A percentile compares a stretch with the other conserved stretches of the same genome.
Conservation (phyloP, 768 basidiomycete genomes). For the Rhodotorula kratochvilovae region DNA sequence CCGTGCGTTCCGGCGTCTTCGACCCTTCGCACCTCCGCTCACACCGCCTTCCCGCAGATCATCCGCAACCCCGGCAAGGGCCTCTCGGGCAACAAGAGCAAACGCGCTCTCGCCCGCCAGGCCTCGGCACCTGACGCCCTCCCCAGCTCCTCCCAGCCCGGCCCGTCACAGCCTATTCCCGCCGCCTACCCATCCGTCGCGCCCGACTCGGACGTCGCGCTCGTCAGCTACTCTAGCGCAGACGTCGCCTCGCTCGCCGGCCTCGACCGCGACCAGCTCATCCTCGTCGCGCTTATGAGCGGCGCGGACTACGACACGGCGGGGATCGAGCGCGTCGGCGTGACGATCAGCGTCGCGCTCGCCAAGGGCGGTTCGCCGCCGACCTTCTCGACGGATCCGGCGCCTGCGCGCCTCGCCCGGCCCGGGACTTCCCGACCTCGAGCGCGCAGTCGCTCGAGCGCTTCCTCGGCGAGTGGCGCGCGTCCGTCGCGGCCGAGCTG, state of each 20-base stretch:
- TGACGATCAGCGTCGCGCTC: constrained; percentile 2
- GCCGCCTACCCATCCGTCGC: constrained; percentile 7
- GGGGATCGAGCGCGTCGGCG: constrained; percentile 5
- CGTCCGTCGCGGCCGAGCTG: constrained; percentile 18
- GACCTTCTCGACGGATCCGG: constrained; percentile 15
- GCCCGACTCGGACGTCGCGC: neutral
- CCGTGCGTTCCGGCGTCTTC: constrained; percentile 5
- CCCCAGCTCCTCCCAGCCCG: neutral
- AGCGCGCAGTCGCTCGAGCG: neutral
- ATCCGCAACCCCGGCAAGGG: constrained; percentile 16
- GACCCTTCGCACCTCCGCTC: neutral
- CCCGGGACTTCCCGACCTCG: neutral
- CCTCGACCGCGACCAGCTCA: constrained; percentile 23
- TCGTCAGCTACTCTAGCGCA: constrained; percentile 4
- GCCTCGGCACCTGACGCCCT: neutral
- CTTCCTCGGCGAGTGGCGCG: constrained; percentile 19
- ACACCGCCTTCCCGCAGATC: neutral
- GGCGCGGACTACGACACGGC: constrained; percentile 38
- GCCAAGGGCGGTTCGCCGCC: constrained; percentile 13
- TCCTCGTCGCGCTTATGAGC: constrained; percentile 31
- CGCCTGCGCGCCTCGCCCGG: neutral
- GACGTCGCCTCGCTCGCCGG: constrained; percentile 6
- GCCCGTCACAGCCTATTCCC: neutral
- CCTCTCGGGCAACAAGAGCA: constrained; percentile 11
- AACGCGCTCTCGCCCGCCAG: neutral